Evolutionary conservation across 2,329 filamentous ascomycete species (phyloP).

Genomic region (Aspergillus sp.): DNA sequence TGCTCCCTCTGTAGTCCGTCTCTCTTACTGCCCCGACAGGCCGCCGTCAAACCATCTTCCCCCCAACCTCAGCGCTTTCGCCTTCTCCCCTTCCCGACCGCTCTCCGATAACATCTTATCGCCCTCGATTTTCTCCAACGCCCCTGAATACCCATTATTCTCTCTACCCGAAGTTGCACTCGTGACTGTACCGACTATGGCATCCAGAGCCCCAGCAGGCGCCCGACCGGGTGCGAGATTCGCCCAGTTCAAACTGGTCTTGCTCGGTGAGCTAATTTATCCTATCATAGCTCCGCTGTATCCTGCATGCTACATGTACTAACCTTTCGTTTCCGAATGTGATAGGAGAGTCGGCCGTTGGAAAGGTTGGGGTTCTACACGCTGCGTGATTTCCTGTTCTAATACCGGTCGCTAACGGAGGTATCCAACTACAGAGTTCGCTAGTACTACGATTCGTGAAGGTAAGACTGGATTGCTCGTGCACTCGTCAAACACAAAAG

Average conservation of each 20-base stretch:
- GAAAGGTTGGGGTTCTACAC: slow-evolving; percentile 69
- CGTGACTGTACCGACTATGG: slow-evolving; percentile 60
- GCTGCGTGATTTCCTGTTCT: slow-evolving; percentile 7
- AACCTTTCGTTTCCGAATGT: slow-evolving; percentile 16
- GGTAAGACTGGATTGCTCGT: slow-evolving; percentile 52
- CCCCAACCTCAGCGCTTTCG: slow-evolving; percentile 11
- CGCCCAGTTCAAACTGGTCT: slow-evolving; percentile 97
- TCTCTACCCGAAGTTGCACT: slow-evolving; percentile 3
- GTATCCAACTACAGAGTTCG: slow-evolving; percentile 68
- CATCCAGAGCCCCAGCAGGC: slow-evolving; percentile 76
- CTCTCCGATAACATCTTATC: neutral
- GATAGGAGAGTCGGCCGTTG: slow-evolving; percentile 93
- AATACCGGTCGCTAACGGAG: slow-evolving; percentile 29
- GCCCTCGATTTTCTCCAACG: neutral
- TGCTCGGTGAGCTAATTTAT: slow-evolving; percentile 69
- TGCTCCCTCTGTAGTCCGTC: too few relatives aligned
- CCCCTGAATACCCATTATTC: neutral
- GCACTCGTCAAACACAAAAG: neutral
- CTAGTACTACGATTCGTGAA: slow-evolving; percentile 98
- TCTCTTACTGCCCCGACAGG: slow-evolving; percentile 15
- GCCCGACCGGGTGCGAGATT: slow-evolving; percentile 73
- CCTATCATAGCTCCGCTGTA: slow-evolving; percentile 4
- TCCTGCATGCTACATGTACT: slow-evolving; percentile 12
- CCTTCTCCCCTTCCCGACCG: slow-evolving; percentile 5
- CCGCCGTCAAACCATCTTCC: slow-evolving; percentile 18